Percentiles rank a stretch among this genome's conserved stretches.
These are phyloP conservation scores for Phaeosphaeriaceae sp. DNA, from an alignment of 2,329 filamentous ascomycete genomes.

Conservation along the genomic window DNA sequence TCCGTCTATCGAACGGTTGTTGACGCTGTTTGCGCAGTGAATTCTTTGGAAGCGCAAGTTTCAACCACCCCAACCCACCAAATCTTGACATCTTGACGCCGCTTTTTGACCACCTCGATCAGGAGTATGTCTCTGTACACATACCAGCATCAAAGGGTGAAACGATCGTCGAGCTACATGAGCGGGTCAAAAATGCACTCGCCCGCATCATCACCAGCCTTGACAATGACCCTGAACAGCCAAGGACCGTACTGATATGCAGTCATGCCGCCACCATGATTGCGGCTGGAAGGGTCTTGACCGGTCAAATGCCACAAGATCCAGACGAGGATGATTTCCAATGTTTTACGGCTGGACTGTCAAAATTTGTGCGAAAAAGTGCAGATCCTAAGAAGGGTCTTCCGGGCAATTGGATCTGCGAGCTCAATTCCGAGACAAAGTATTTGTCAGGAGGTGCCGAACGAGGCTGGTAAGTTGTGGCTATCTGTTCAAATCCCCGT, in stretches of 20 bases:
- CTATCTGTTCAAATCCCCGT: background rate
- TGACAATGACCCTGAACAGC: conserved; percentile 69
- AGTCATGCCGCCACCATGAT: conserved; percentile 92
- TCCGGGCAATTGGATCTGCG: conserved; percentile 79
- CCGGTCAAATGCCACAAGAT: conserved; percentile 75
- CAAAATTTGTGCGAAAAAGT: conserved; percentile 64
- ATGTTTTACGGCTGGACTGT: conserved; percentile 83
- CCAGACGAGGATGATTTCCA: conserved; percentile 78
- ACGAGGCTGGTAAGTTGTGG: conserved; percentile 74
- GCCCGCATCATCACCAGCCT: conserved; percentile 73
- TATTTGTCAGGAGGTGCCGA: conserved; percentile 83
- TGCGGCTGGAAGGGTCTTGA: conserved; percentile 80
- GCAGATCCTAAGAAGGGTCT: conserved; percentile 64
- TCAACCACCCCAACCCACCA: conserved; percentile 83
- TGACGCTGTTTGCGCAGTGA: conserved; percentile 63
- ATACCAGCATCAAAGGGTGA: conserved; percentile 78
- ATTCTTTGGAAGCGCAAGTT: conserved; percentile 88
- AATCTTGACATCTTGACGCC: conserved; percentile 66
- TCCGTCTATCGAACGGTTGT: conserved; percentile 47
- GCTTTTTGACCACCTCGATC: conserved; percentile 68
- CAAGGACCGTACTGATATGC: conserved; percentile 76
- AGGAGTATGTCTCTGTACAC: conserved; percentile 66
- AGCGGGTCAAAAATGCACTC: conserved; percentile 75
- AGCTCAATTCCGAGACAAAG: conserved; percentile 81
- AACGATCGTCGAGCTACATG: conserved; percentile 77